These are phyloP conservation scores for Phytophthora ohioensis DNA, from an alignment of 352 stramenopile species.

Conservation along the genomic window DNA sequence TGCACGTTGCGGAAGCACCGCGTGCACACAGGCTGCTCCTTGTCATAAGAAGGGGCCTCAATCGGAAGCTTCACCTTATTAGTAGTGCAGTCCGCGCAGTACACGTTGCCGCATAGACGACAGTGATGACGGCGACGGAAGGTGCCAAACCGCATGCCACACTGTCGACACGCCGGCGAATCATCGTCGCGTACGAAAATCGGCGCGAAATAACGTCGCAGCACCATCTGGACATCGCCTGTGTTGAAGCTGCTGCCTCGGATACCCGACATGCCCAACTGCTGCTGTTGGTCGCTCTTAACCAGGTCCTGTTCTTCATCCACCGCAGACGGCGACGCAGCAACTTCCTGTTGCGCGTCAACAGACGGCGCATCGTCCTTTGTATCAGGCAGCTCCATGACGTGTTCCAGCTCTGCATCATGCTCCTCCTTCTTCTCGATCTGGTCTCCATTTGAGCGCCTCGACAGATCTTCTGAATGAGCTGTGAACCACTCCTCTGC, in stretches of 20 bases:
- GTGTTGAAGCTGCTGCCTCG: slow-evolving; percentile 37
- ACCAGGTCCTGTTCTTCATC: slow-evolving; percentile 19
- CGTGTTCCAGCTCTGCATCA: slow-evolving; percentile 24
- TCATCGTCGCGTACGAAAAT: slow-evolving; percentile 63
- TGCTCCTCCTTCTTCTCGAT: slow-evolving; percentile 10
- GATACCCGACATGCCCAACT: slow-evolving; percentile 14
- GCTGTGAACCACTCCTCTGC: slow-evolving; percentile 46
- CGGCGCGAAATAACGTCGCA: slow-evolving; percentile 69
- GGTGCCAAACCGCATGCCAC: slow-evolving; percentile 74
- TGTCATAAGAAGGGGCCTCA: slow-evolving; percentile 61
- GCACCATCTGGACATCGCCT: slow-evolving; percentile 45
- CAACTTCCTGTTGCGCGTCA: slow-evolving; percentile 2
- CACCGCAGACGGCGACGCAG: neutral
- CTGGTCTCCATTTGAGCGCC: slow-evolving; percentile 14
- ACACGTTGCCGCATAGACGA: slow-evolving; percentile 76
- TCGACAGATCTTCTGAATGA: slow-evolving; percentile 28
- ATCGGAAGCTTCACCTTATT: slow-evolving; percentile 77
- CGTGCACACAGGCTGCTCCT: slow-evolving; percentile 78
- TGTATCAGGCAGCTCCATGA: neutral
- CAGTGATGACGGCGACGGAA: slow-evolving; percentile 84
- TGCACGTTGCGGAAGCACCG: slow-evolving; percentile 81
- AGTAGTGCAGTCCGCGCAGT: slow-evolving; percentile 78
- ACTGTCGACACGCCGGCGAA: slow-evolving; percentile 64
- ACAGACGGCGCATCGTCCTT: slow-evolving; percentile 9
- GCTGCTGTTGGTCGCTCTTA: slow-evolving; percentile 33